Evolutionary conservation across 257 asterid genomes (phyloP).

Genomic region (Gentiana straminea): DNA sequence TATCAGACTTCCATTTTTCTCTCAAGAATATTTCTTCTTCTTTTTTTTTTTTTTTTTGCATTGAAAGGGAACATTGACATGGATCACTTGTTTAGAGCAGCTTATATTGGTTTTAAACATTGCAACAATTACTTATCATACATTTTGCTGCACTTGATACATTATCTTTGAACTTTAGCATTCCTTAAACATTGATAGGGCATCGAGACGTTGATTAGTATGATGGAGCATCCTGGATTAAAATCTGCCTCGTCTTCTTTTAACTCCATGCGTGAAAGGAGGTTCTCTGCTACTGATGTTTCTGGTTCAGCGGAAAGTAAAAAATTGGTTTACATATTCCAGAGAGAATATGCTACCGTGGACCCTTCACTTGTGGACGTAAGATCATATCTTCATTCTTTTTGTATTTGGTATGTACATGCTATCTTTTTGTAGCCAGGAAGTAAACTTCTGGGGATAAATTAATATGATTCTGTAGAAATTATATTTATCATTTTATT

Average conservation of each 20-base stretch:
- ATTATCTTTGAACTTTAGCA: too few relatives aligned
- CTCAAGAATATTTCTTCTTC: too few relatives aligned
- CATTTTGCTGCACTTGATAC: too few relatives aligned
- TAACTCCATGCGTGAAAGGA: slow-evolving; percentile 40
- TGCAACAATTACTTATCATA: too few relatives aligned
- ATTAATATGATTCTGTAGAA: too few relatives aligned
- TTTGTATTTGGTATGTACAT: not conserved
- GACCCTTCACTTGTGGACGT: slow-evolving; percentile 74
- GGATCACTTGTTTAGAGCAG: too few relatives aligned
- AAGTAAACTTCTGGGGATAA: too few relatives aligned
- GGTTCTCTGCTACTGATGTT: slow-evolving; percentile 34
- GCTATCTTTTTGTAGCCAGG: not conserved
- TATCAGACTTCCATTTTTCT: too few relatives aligned
- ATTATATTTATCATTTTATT: too few relatives aligned
- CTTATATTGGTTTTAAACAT: too few relatives aligned
- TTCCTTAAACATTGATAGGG: slow-evolving; percentile 27
- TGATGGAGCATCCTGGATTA: slow-evolving; percentile 72
- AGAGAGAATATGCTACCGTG: slow-evolving; percentile 87
- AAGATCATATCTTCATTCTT: slow-evolving; percentile 19
- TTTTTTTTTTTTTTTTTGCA: too few relatives aligned
- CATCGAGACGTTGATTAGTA: slow-evolving; percentile 33
- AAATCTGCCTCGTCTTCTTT: slow-evolving; percentile 50
- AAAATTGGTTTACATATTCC: slow-evolving; percentile 71
- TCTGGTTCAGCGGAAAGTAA: slow-evolving; percentile 20
- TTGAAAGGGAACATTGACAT: too few relatives aligned